Evolutionary conservation across 2,329 filamentous ascomycete genomes (phyloP).

Genomic region (Fusarium longipes): DNA sequence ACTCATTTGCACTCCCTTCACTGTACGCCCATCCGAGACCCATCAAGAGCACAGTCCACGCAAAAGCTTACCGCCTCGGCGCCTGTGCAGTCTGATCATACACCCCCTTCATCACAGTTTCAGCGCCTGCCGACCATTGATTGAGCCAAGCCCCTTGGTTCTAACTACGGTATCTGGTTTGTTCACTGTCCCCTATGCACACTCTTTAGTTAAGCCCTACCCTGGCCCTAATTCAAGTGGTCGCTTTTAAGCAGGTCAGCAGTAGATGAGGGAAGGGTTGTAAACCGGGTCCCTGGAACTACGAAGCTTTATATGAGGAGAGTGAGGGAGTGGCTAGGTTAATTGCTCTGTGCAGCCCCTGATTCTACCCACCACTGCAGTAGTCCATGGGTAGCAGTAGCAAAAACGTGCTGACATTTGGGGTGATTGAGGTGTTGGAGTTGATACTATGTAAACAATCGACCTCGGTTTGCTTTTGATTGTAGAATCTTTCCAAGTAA

Average conservation of each 20-base stretch:
- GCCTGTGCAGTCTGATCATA: neutral
- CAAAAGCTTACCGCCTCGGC: constrained; percentile 34
- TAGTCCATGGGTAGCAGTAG: neutral
- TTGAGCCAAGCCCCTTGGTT: neutral
- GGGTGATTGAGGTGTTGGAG: neutral
- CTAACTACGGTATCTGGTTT: neutral
- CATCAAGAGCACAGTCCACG: constrained; percentile 20
- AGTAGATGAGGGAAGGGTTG: constrained; percentile 1
- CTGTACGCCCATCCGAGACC: constrained; percentile 8
- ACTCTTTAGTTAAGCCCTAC: constrained; percentile 19
- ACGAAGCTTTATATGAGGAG: constrained; percentile 3
- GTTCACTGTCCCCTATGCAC: constrained; percentile 5
- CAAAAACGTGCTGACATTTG: neutral
- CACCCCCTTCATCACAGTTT: constrained; percentile 4
- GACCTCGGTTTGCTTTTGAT: neutral
- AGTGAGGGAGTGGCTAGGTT: no score
- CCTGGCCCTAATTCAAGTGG: constrained; percentile 23
- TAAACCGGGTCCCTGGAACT: constrained; percentile 35
- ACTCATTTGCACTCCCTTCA: constrained; percentile 27
- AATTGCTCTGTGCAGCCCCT: neutral
- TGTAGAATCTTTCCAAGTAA: neutral
- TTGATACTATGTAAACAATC: neutral
- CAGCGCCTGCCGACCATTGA: neutral
- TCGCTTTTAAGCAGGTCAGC: neutral
- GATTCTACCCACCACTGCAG: constrained; percentile 6